Base-by-base conservation (phyloP, 768 basidiomycete genomes). In the Rhizopogon vinicolor region DNA sequence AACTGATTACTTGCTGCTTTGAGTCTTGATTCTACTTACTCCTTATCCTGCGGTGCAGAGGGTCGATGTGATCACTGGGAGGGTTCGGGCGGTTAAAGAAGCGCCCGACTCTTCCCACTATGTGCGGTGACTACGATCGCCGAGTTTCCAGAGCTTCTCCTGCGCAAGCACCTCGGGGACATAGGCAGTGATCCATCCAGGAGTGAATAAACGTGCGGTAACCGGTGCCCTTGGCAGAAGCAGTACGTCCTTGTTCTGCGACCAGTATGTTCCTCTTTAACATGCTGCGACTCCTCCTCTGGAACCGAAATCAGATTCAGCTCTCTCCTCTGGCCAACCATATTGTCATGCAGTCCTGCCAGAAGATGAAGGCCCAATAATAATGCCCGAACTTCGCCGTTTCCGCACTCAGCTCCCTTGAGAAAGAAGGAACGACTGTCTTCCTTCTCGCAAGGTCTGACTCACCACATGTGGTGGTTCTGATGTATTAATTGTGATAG, bases 171-270 rank as follows among this genome's bases (percentile, higher is more conserved):
- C 63, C 40, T 77, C 65, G 1, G 69, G 60, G 8, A 69, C 75
- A 53, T 81, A 74, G 12, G 65, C 66, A 62, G 71, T 65, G 63
- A 91, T 60, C 68, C 77, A 78, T 31, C 74, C 70, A 3, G 61
- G 46, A 31, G 73, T 72, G 62, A 89, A 85, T 3, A 76, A 67
- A 3, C 77, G 72, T 2, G 66, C 63, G 44, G n/a, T n/a, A n/a
- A n/a, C n/a, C n/a, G n/a, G 55, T 5, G 74, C 68, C 39, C 54
- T 59, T 6, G 65, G 67, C 12, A 67, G 70, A 7, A 88, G 72
- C 10, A 98, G 70, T 5, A 80, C 81, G 50, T 85, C 75, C 65
- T 97, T 95, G 70, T 98, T 83, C 68, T 98, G 95, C n/a, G n/a
- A n/a, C 93, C 94, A 99, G 25, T 5, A 25, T 25, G 25, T 25